These are phyloP conservation scores for Polysphondylium violaceum DNA, from an alignment of 78 protist genomes.

Conservation along the genomic window DNA sequence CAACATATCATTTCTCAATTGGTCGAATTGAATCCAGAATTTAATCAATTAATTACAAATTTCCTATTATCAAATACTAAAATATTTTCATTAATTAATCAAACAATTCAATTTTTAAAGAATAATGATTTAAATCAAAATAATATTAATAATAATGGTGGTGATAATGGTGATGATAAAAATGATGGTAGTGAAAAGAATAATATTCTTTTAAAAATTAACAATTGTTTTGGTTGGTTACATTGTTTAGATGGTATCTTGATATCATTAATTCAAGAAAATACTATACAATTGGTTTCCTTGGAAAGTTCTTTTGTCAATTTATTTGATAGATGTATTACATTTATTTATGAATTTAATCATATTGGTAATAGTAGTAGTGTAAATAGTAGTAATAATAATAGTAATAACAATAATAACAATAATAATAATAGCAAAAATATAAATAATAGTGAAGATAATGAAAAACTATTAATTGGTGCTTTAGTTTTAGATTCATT, in stretches of 20 bases:
- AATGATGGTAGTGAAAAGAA: no score
- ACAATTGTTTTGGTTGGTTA: slow-evolving; percentile 47
- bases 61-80: slow-evolving; percentile 2
- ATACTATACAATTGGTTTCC: not conserved
- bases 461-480: not conserved
- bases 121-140: not conserved
- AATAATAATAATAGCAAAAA: slow-evolving; percentile 20
- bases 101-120: slow-evolving; percentile 15
- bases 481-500: slow-evolving; percentile 9
- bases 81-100: slow-evolving; percentile 12
- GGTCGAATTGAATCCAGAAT: not conserved
- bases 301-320: slow-evolving; percentile 52
- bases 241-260: slow-evolving; percentile 38
- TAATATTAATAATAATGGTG: not conserved
- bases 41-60: slow-evolving; percentile 10
- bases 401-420: not conserved
- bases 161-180: not conserved
- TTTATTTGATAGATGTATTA: slow-evolving; percentile 62
- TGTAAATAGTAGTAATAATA: not conserved
- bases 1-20: not conserved
- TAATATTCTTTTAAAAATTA: not conserved
- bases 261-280: slow-evolving; percentile 37
- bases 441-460: not conserved
- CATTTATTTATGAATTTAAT: slow-evolving; percentile 20
- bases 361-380: not conserved